Evolutionary conservation across 148 eudicot genomes (phyloP).

Genomic region (Cornus kousa): DNA sequence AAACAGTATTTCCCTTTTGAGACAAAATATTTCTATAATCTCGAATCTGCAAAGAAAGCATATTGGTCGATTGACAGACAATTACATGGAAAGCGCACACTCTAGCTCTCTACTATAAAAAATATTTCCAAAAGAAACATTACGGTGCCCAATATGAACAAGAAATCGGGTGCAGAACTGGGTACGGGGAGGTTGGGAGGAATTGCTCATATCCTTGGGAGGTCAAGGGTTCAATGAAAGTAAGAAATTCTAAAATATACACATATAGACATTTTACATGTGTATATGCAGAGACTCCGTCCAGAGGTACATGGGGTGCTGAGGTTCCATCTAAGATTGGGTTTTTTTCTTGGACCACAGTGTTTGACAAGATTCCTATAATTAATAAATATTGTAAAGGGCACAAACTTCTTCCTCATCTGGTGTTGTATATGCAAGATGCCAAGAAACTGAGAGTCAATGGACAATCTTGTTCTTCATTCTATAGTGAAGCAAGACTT

Average conservation of each 20-base stretch:
- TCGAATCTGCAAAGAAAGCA: constrained; percentile 9
- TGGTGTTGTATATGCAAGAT: no score
- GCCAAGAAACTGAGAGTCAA: no score
- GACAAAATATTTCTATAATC: constrained; percentile 8
- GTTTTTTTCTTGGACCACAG: no score
- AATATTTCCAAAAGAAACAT: not conserved
- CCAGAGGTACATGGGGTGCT: no score
- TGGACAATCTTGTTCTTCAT: no score
- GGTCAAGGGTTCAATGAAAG: not conserved
- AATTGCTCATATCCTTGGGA: not conserved
- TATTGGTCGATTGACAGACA: not conserved
- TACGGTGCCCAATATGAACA: not conserved
- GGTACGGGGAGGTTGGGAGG: not conserved
- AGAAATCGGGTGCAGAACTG: not conserved
- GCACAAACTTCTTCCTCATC: no score
- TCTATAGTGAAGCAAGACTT: no score
- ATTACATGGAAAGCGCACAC: not conserved
- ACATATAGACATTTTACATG: not conserved
- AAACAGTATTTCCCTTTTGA: not conserved
- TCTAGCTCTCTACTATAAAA: not conserved
- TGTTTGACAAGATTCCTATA: no score
- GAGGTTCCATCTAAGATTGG: no score
- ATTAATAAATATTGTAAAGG: no score
- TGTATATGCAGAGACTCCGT: not conserved
- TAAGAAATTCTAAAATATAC: not conserved